Conservation (phyloP, 164 flowering plant species). For the Umbilicus rupestris region DNA sequence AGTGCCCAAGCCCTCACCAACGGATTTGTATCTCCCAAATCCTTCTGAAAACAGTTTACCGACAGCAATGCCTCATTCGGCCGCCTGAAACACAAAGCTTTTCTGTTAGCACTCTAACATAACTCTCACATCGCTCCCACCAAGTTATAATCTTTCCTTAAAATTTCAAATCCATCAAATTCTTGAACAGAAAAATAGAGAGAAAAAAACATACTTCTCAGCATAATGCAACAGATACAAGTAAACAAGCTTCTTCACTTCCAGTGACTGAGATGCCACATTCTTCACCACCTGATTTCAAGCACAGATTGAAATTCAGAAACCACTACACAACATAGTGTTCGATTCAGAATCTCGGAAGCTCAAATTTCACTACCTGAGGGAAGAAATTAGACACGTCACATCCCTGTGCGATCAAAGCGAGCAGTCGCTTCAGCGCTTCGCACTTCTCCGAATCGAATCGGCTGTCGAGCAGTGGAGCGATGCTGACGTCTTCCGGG, state of each 20-base stretch:
- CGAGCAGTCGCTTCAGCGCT: conserved; percentile 91
- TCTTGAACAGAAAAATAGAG: too few relatives aligned
- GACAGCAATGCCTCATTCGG: conserved; percentile 97
- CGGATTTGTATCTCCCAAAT: conserved; percentile 89
- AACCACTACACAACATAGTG: not conserved
- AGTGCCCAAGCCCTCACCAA: conserved; percentile 98
- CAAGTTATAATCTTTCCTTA: not conserved
- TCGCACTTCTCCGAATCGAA: conserved; percentile 95
- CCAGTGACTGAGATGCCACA: conserved; percentile 81
- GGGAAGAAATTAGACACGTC: conserved; percentile 98
- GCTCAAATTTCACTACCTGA: conserved; percentile 38
- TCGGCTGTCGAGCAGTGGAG: conserved; percentile 78
- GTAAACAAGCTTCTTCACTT: conserved; percentile 97
- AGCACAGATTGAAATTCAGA: not conserved
- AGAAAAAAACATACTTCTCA: conserved; percentile 63
- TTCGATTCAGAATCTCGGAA: not conserved
- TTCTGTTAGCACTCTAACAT: not conserved
- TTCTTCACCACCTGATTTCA: conserved; percentile 82
- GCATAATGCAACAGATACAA: conserved; percentile 93
- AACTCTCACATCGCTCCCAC: not conserved
- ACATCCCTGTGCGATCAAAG: conserved; percentile 92
- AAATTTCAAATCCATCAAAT: not conserved
- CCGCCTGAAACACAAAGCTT: conserved; percentile 43
- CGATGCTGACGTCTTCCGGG: conserved; percentile 90
- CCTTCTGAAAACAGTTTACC: conserved; percentile 94